Base-by-base conservation (phyloP, 1,284 basidiomycete genomes). In the Cutaneotrichosporon sp. region DNA sequence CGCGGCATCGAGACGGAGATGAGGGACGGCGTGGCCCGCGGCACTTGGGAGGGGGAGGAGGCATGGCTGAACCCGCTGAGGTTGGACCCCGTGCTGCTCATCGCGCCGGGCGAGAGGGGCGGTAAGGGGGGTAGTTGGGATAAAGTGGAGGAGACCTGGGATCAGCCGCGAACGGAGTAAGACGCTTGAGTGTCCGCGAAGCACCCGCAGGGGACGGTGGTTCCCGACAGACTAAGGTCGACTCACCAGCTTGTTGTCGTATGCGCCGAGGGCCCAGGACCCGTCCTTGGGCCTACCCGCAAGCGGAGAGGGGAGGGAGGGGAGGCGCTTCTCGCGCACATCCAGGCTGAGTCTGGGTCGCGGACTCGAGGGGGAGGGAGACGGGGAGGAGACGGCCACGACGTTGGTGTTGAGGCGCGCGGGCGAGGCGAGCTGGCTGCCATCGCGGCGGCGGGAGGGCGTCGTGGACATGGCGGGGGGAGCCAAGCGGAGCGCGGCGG, bases 41-140 rank as follows among this genome's bases (percentile, higher is more conserved):
- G 55, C 31, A 46, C 20, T 22, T 20, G 33, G 9, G 55, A 46
- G 10, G 45, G 34, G 4, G 55, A 34, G 24, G 55, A 57, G 4
- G 31, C 43, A 18, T 56, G 57, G 31, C 42, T 47, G 49, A 58
- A 60, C 5, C 36, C 33, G 11, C 60, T 57, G 25, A 66, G 46
- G 25, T 64, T 59, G 42, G 62, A 65, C 4, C 63, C 61, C 14
- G 59, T 50, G 33, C 31, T 54, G 46, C 50, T 56, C 42, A 63
- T 59, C 1, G 66, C 68, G 8, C 67, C 61, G 0, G 76, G 76
- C 0, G 74, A 75, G 5, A 72, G 49, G 7, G 73, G 72, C 3
- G 76, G 75, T 3, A 78, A 56, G 14, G 74, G 73, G 0, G 76
- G 75, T 0, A 77, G 65, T 25, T 77, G 76, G 2, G 76, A 78